Base-by-base conservation (phyloP, 768 basidiomycete species). In the Auricularia cornea region DNA sequence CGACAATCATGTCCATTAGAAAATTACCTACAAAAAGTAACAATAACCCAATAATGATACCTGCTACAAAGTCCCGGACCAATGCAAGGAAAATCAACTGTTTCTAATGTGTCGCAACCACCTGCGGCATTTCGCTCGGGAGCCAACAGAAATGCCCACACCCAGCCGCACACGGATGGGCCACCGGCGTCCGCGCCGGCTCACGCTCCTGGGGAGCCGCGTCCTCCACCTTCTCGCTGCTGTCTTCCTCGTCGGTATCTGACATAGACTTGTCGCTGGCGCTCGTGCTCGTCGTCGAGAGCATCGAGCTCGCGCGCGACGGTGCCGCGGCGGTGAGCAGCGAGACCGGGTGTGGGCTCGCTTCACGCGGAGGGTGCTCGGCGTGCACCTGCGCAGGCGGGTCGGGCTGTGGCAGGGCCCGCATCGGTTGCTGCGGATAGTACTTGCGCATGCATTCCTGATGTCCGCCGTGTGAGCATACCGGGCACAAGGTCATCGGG, bases 61-160 rank as follows among this genome's bases (percentile, higher is more conserved):
- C n/a, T n/a, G 26, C 54, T 57, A 30, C 18, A 16, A 57, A 4
- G 29, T 57, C 20, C 16, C n/a, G n/a, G n/a, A n/a, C n/a, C 26
- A 57, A 20, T 57, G 16, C 28, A 57, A 26, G 26, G 10, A 57
- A n/a, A 26, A 26, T 29, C 26, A 29, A n/a, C 26, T 6, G 1
- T 23, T 20, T 40, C 38, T 48, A 57, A 31, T 57, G 54, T 4
- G 54, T 26, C 6, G 54, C 54, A 20, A 57, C 26, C 28, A 28
- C 26, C 3, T 20, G 54, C 23, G 44, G 44, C 44, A 18, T 26
- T 26, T 62, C 70, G 57, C 72, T 75, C 14, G 79, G 77, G 18
- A 81, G 83, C 89, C 89, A 92, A 67, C 90, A 93, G 67, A 81
- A 81, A 74, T 93, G 91, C 0, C 91, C 90, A 73, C 90, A 93